Percentiles rank a stretch among this genome's conserved stretches.
Conservation (phyloP, 2,329 filamentous ascomycete species). For the Cladosporium sphaerospermum region DNA sequence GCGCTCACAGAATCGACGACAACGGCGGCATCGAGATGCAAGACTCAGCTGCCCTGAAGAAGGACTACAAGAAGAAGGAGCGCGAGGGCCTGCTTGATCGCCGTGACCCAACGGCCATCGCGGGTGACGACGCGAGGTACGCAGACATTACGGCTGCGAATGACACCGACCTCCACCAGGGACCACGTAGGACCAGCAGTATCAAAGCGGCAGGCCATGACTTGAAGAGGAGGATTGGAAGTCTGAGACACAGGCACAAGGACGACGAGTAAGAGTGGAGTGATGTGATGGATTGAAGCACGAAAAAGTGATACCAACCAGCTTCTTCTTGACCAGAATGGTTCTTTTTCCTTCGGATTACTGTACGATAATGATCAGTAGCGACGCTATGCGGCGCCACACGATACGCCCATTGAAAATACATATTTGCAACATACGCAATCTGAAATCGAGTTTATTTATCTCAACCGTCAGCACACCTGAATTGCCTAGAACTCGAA, state of each 20-base stretch:
- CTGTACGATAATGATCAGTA: neutral
- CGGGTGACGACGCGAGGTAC: slow-evolving; percentile 28
- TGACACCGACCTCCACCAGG: slow-evolving; percentile 20
- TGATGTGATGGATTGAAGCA: neutral
- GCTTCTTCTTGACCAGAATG: neutral
- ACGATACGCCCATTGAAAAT: too few species aligned
- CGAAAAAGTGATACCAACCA: neutral
- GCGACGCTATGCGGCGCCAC: too few species aligned
- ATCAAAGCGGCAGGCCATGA: slow-evolving; percentile 30
- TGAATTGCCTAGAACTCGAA: too few species aligned
- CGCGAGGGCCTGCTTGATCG: slow-evolving; percentile 22
- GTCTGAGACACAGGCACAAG: slow-evolving; percentile 34
- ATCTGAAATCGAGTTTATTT: too few species aligned
- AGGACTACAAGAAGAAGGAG: slow-evolving; percentile 30
- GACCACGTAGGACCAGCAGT: slow-evolving; percentile 29
- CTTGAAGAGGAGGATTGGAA: slow-evolving; percentile 44
- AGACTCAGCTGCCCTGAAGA: slow-evolving; percentile 34
- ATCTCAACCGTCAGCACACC: too few species aligned
- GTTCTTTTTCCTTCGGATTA: neutral
- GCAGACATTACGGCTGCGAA: slow-evolving; percentile 28
- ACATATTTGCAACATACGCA: too few species aligned
- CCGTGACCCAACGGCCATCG: slow-evolving; percentile 28
- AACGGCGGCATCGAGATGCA: slow-evolving; percentile 39
- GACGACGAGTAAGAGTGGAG: slow-evolving; percentile 9
- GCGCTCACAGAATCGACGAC: slow-evolving; percentile 48